A percentile compares a stretch with the other conserved stretches of the same genome.
Conservation (phyloP, 805 yeast species). For the Candida tallmaniae region DNA sequence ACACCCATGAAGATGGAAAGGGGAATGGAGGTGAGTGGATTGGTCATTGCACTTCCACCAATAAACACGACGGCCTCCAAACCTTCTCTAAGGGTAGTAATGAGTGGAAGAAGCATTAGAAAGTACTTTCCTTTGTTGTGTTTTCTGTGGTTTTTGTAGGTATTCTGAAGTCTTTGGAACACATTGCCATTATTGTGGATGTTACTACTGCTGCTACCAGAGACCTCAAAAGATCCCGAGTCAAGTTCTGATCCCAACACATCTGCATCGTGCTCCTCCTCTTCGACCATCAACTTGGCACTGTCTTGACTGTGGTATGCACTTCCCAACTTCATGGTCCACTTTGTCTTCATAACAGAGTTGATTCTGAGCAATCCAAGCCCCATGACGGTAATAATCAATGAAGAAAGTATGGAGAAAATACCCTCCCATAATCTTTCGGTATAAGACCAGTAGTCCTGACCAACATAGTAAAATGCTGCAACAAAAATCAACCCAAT, state of each 20-base stretch:
- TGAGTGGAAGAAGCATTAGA: constrained; percentile 36
- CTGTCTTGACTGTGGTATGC: constrained; percentile 22
- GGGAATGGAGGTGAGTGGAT: constrained; percentile 43
- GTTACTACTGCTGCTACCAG: background rate
- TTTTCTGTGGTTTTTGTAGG: background rate
- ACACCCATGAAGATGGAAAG: constrained; percentile 54
- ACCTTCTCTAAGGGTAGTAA: constrained; percentile 76
- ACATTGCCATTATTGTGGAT: background rate
- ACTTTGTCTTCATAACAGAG: constrained; percentile 71
- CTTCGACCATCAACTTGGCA: constrained; percentile 1
- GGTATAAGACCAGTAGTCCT: constrained; percentile 81
- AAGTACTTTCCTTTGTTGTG: constrained; percentile 16
- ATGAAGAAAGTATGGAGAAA: constrained; percentile 70
- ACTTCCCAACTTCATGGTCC: constrained; percentile 50
- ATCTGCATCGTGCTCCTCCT: constrained; percentile 2
- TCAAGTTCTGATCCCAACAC: background rate
- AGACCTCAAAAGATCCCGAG: background rate
- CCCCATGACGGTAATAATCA: constrained; percentile 85
- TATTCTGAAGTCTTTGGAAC: background rate
- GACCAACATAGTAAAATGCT: constrained; percentile 71
- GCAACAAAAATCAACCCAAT: constrained; percentile 70
- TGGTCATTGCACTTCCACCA: constrained; percentile 68
- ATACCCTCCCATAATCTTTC: constrained; percentile 90
- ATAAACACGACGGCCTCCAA: constrained; percentile 87
- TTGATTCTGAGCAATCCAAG: constrained; percentile 75